These are phyloP conservation scores for Schizophyllum amplum DNA, from an alignment of 1,284 basidiomycete species.

Conservation along the genomic window DNA sequence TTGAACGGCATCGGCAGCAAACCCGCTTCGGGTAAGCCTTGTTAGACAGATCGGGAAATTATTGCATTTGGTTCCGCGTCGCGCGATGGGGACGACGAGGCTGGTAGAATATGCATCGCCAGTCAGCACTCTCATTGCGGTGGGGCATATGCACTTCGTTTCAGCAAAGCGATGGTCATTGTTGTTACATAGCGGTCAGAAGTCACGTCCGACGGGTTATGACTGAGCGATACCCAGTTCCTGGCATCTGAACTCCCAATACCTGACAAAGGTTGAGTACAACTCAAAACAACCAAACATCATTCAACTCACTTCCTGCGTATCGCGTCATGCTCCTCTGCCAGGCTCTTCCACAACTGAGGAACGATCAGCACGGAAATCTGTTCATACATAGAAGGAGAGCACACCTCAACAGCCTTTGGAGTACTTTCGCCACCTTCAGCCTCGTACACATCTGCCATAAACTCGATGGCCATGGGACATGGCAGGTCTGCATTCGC, in stretches of 20 bases:
- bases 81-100: too few relatives aligned
- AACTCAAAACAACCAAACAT: too few relatives aligned
- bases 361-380: too few relatives aligned
- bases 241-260: not conserved
- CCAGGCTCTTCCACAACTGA: conserved; percentile 67
- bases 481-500: conserved; percentile 67
- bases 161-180: too few relatives aligned
- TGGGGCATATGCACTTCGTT: too few relatives aligned
- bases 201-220: not conserved
- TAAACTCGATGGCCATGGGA: conserved; percentile 74
- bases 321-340: conserved; percentile 66
- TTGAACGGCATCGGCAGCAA: not conserved
- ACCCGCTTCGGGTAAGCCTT: not conserved
- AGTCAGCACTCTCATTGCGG: too few relatives aligned
- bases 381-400: too few relatives aligned
- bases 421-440: conserved; percentile 38
- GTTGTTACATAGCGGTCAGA: not conserved
- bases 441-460: conserved; percentile 71
- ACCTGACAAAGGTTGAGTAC: not conserved
- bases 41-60: not conserved
- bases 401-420: conserved; percentile 44
- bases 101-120: too few relatives aligned
- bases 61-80: not conserved
- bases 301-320: conserved; percentile 74
- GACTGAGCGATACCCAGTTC: not conserved